A percentile compares a stretch with the other conserved stretches of the same genome.
Conservation (phyloP, 2,329 filamentous ascomycete species). For the Hypocreales sp. region DNA sequence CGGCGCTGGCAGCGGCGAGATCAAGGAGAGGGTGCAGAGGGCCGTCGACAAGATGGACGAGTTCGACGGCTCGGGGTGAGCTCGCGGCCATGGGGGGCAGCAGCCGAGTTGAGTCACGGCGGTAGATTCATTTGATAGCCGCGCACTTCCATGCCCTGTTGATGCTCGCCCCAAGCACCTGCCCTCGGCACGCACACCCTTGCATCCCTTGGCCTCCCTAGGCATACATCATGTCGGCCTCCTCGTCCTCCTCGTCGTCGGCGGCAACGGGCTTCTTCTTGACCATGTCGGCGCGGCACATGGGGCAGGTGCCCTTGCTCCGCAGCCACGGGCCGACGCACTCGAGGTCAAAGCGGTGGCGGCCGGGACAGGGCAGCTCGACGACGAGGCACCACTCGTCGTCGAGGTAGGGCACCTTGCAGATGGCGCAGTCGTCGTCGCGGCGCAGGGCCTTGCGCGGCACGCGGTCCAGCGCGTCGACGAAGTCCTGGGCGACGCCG, state of each 20-base stretch:
- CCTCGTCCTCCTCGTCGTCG: constrained; percentile 31
- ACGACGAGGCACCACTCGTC: constrained; percentile 49
- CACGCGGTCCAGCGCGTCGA: constrained; percentile 45
- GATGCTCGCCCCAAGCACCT: no score
- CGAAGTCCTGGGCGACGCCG: constrained; percentile 42
- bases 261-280: constrained; percentile 31
- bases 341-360: constrained; percentile 49
- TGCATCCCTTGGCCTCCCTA: no score
- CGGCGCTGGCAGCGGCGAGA: constrained; percentile 5
- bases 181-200: no score
- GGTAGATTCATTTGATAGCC: no score
- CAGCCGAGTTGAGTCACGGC: no score
- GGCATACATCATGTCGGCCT: constrained; percentile 31
- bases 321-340: constrained; percentile 51
- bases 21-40: constrained; percentile 8
- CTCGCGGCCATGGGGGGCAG: no score
- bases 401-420: constrained; percentile 44
- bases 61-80: constrained; percentile 8
- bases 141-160: no score
- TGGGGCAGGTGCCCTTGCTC: constrained; percentile 47
- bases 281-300: constrained; percentile 45
- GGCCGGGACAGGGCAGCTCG: constrained; percentile 43
- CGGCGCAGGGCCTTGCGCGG: constrained; percentile 28
- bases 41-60: constrained; percentile 8
- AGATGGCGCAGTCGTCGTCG: constrained; percentile 46